Conservation (phyloP, 1,139 yeast genomes). For the Candida albicans region DNA sequence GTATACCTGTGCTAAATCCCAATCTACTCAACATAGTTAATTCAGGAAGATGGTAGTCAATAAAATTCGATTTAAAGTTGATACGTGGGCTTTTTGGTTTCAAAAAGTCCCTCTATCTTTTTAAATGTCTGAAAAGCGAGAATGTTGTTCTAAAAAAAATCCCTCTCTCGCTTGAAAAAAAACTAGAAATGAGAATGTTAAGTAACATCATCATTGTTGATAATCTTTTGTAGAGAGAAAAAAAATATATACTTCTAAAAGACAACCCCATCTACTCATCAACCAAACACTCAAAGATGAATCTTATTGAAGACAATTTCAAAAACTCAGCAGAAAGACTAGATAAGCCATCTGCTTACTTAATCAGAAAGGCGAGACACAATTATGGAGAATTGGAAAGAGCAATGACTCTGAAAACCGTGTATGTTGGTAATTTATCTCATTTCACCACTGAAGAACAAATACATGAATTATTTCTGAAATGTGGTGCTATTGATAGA, state of each 20-base stretch:
- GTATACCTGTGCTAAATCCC: conserved; percentile 62
- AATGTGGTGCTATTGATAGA: conserved; percentile 72
- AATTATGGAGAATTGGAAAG: conserved; percentile 60
- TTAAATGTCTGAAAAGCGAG: no score
- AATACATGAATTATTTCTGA: conserved; percentile 77
- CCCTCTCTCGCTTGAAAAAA: no score
- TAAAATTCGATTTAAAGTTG: no score
- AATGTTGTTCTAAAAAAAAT: no score
- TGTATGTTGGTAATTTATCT: conserved; percentile 82
- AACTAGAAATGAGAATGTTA: no score
- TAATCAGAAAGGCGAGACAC: conserved; percentile 68
- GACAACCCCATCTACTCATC: background rate
- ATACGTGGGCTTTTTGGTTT: no score
- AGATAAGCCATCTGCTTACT: conserved; percentile 76
- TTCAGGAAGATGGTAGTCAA: no score
- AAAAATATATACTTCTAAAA: no score
- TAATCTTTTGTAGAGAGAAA: background rate
- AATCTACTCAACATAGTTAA: conserved; percentile 22
- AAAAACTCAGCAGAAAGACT: conserved; percentile 58
- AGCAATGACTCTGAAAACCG: conserved; percentile 66
- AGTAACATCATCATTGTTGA: no score
- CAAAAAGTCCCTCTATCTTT: no score
- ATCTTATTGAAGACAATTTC: conserved; percentile 57
- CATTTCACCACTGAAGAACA: conserved; percentile 94
- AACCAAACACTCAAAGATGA: conserved; percentile 30